These are phyloP conservation scores for Diaporthe amygdali DNA, from an alignment of 2,329 filamentous ascomycete species.

Conservation along the genomic window DNA sequence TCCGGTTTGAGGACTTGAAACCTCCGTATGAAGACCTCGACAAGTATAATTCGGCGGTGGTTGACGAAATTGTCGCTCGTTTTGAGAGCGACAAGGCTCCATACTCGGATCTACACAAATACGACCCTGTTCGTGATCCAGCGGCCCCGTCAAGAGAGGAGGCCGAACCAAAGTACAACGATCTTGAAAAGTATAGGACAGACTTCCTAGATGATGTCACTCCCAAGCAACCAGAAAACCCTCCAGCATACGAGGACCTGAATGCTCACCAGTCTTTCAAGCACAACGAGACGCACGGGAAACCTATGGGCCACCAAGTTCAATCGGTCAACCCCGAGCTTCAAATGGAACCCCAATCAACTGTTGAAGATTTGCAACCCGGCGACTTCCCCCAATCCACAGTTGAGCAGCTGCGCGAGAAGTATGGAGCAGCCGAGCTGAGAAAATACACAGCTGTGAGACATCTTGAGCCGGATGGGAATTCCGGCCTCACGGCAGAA, in stretches of 20 bases:
- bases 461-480: conserved; percentile 32
- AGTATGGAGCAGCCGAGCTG: conserved; percentile 25
- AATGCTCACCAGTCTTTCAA: conserved; percentile 35
- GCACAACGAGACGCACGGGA: background rate
- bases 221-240: background rate
- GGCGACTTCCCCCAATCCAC: background rate
- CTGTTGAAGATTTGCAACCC: background rate
- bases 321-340: conserved; percentile 10
- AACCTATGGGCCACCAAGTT: conserved; percentile 34
- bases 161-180: conserved; percentile 41
- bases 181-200: conserved; percentile 46
- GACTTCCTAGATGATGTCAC: conserved; percentile 17
- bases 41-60: conserved; percentile 40
- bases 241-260: conserved; percentile 46
- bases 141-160: conserved; percentile 27
- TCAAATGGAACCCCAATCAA: conserved; percentile 7
- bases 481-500: conserved; percentile 4
- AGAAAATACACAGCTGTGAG: conserved; percentile 29
- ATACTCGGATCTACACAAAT: background rate
- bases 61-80: background rate
- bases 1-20: conserved; percentile 31
- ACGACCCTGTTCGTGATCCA: background rate
- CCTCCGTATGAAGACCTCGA: conserved; percentile 47
- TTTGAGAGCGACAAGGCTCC: background rate
- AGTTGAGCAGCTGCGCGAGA: background rate